Evolutionary conservation across 352 stramenopile species (phyloP).

Genomic region (Globisporangium heterothallicum): DNA sequence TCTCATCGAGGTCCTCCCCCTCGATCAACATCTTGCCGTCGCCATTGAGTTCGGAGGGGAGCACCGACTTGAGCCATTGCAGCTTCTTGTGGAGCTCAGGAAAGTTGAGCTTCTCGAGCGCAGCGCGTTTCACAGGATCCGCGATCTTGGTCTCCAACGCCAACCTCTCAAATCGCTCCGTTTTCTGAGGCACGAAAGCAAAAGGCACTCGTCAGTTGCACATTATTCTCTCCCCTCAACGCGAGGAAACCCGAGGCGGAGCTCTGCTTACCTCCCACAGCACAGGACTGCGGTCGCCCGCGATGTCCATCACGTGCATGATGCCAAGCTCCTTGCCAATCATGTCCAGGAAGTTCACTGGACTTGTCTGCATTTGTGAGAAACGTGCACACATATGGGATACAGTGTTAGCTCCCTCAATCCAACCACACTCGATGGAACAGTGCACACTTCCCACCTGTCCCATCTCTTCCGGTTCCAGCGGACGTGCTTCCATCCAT

Average conservation of each 20-base stretch:
- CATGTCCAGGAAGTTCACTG: conserved; percentile 78
- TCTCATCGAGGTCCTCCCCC: conserved; percentile 44
- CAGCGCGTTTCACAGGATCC: conserved; percentile 50
- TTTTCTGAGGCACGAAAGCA: conserved; percentile 31
- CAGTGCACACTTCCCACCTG: conserved; percentile 16
- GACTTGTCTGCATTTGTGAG: conserved; percentile 32
- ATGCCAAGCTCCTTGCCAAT: conserved; percentile 84
- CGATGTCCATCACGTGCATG: conserved; percentile 87
- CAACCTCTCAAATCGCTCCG: conserved; percentile 77
- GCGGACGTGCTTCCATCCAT: conserved; percentile 73
- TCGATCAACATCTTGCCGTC: conserved; percentile 55
- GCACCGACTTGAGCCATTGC: conserved; percentile 76
- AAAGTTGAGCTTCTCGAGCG: conserved; percentile 62
- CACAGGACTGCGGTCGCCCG: conserved; percentile 44
- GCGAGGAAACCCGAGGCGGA: no score
- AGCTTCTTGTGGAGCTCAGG: conserved; percentile 54
- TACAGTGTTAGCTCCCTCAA: background rate
- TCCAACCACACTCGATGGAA: background rate
- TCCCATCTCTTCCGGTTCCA: conserved; percentile 88
- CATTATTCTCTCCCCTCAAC: no score
- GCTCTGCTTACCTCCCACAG: conserved; percentile 55
- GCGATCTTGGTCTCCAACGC: conserved; percentile 54
- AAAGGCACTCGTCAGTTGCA: background rate
- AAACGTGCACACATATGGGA: background rate
- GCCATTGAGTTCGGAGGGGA: conserved; percentile 67